A percentile compares a stretch with the other conserved stretches of the same genome.
phyloP scores from a whole-genome alignment of 1,284 basidiomycete species.

The Ustilago lituana region DNA sequence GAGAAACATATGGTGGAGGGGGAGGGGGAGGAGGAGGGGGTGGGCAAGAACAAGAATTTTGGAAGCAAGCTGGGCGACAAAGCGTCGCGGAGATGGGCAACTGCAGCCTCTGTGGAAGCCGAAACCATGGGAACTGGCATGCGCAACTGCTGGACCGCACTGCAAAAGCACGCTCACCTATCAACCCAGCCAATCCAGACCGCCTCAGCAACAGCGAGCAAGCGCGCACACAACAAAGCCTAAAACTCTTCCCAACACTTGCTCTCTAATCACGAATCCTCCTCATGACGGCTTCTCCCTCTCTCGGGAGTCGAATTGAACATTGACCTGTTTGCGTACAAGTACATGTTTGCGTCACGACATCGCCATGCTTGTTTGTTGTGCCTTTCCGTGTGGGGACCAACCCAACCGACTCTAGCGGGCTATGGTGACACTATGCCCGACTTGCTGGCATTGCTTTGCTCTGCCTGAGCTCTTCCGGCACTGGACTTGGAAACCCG shows the following conservation, averaged over 20 bases:
- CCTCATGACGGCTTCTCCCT: too few relatives aligned
- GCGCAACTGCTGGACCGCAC: slow-evolving; percentile 46
- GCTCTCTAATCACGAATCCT: too few relatives aligned
- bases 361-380: slow-evolving; percentile 15
- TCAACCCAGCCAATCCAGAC: slow-evolving; percentile 7
- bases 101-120: slow-evolving; percentile 33
- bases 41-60: slow-evolving; percentile 37
- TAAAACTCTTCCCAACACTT: too few relatives aligned
- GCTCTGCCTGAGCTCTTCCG: slow-evolving; percentile 26
- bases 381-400: too few relatives aligned
- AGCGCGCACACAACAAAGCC: too few relatives aligned
- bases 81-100: slow-evolving; percentile 34
- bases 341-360: slow-evolving; percentile 37
- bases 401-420: too few relatives aligned
- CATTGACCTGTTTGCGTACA: too few relatives aligned
- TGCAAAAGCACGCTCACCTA: too few relatives aligned
- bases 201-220: slow-evolving; percentile 1
- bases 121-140: slow-evolving; percentile 58
- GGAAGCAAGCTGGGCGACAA: slow-evolving; percentile 19
- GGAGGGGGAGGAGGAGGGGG: background rate
- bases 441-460: background rate
- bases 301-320: too few relatives aligned
- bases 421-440: too few relatives aligned
- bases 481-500: slow-evolving; percentile 32
- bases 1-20: too few relatives aligned